Percentiles rank a stretch among this genome's conserved stretches.
Evolutionary conservation across 371 early-diverging fungal species (phyloP).

Genomic region (Mortierella sp.): DNA sequence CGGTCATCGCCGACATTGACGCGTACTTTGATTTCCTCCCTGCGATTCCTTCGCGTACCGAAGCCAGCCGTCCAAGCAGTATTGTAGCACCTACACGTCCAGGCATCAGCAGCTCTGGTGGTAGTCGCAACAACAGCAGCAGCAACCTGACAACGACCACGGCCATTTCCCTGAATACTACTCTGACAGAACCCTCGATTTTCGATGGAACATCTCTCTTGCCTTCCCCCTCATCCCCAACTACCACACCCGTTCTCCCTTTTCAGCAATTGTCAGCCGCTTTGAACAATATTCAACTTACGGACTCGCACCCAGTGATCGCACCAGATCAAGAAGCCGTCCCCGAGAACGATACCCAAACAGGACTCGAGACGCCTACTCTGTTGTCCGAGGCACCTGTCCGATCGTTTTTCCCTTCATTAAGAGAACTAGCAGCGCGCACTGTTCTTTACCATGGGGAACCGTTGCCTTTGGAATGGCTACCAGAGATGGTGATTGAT

Average conservation of each 20-base stretch:
- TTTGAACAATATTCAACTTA: not conserved
- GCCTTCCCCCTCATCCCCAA: not conserved
- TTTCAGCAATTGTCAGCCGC: not conserved
- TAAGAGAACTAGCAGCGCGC: constrained; percentile 35
- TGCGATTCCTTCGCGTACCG: constrained; percentile 5
- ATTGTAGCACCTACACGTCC: too few species aligned
- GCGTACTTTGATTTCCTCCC: constrained; percentile 46
- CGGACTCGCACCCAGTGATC: constrained; percentile 31
- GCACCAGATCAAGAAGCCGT: constrained; percentile 51
- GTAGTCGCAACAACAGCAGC: too few species aligned
- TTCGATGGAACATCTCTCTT: constrained; percentile 24
- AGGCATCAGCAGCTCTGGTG: not conserved
- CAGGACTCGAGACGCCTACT: too few species aligned
- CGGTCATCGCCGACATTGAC: constrained; percentile 47
- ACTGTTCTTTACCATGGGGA: constrained; percentile 21
- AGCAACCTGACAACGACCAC: constrained; percentile 10
- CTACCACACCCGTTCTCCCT: constrained; percentile 3
- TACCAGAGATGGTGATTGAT: constrained; percentile 57
- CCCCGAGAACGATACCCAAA: constrained; percentile 32
- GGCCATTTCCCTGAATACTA: constrained; percentile 14
- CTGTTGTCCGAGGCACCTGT: too few species aligned
- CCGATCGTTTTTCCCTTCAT: constrained; percentile 25
- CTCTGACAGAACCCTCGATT: constrained; percentile 23
- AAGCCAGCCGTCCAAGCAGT: not conserved
- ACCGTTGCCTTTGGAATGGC: constrained; percentile 33